phyloP scores from a whole-genome alignment of 2,329 filamentous ascomycete genomes.

The Fusarium coffeatum region DNA sequence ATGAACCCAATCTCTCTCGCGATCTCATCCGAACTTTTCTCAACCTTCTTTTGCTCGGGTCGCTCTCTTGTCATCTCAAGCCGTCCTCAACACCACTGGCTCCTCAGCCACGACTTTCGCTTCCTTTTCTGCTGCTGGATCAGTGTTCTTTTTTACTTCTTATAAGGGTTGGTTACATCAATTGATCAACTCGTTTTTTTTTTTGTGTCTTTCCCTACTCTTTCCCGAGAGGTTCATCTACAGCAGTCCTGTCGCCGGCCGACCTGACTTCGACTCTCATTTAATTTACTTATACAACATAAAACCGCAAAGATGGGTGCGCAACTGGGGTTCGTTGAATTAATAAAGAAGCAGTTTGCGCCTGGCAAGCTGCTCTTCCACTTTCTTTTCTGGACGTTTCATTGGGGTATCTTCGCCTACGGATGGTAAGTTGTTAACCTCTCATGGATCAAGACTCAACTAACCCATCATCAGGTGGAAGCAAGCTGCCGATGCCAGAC shows the following conservation, averaged over 20 bases:
- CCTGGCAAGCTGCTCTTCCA: slow-evolving; percentile 81
- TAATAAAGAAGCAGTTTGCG: slow-evolving; percentile 74
- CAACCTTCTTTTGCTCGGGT: slow-evolving; percentile 36
- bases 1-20: slow-evolving; percentile 35
- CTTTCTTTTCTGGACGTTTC: slow-evolving; percentile 81
- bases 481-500: slow-evolving; percentile 73
- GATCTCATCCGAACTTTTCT: slow-evolving; percentile 26
- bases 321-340: slow-evolving; percentile 56
- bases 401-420: slow-evolving; percentile 81
- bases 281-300: slow-evolving; percentile 12
- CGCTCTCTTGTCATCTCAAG: slow-evolving; percentile 40
- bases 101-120: slow-evolving; percentile 40
- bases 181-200: slow-evolving; percentile 9
- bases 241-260: slow-evolving; percentile 39
- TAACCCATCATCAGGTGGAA: slow-evolving; percentile 71
- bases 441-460: background rate
- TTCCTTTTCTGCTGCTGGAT: slow-evolving; percentile 65
- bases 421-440: slow-evolving; percentile 75
- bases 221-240: slow-evolving; percentile 2
- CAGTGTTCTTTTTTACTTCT: slow-evolving; percentile 57
- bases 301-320: slow-evolving; percentile 50
- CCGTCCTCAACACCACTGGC: slow-evolving; percentile 23
- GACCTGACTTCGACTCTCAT: slow-evolving; percentile 31
- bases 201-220: background rate
- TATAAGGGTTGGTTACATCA: slow-evolving; percentile 28